Conservation (phyloP, 2,329 filamentous ascomycete species). For the Aspergillus fumigatus region DNA sequence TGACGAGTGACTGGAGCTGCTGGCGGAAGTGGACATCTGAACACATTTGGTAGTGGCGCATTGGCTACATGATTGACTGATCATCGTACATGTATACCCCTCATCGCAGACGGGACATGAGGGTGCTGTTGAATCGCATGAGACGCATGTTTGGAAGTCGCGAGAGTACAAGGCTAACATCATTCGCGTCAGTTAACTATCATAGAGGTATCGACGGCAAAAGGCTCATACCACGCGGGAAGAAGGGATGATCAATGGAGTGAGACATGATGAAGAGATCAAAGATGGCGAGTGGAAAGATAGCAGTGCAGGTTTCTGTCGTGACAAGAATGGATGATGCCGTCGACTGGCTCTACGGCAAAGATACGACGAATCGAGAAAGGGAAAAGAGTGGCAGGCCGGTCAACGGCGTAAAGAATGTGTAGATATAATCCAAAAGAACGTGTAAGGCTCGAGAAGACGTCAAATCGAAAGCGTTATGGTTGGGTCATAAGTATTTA, state of each 20-base stretch:
- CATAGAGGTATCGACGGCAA: background rate
- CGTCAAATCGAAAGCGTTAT: constrained; percentile 35
- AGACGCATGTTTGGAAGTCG: constrained; percentile 46
- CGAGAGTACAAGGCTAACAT: constrained; percentile 16
- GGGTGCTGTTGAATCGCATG: constrained; percentile 51
- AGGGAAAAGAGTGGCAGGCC: constrained; percentile 23
- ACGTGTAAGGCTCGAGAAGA: constrained; percentile 26
- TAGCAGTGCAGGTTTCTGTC: constrained; percentile 1
- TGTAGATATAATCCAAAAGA: constrained; percentile 18
- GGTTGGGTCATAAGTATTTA: constrained; percentile 24
- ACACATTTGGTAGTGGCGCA: constrained; percentile 59
- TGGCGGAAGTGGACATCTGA: constrained; percentile 35
- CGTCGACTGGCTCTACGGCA: constrained; percentile 1
- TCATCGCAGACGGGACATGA: constrained; percentile 56
- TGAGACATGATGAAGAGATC: constrained; percentile 24
- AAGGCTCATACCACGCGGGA: constrained; percentile 16
- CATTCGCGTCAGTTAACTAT: background rate
- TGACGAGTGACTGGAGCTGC: constrained; percentile 8
- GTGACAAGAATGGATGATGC: constrained; percentile 1
- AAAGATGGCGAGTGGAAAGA: constrained; percentile 1
- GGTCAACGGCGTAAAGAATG: constrained; percentile 27
- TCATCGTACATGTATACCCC: constrained; percentile 56
- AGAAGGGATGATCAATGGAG: constrained; percentile 16
- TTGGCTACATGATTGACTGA: constrained; percentile 53
- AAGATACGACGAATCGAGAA: constrained; percentile 1